phyloP scores from a whole-genome alignment of 768 basidiomycete species.

The Pilatotrama ljubarskyi region DNA sequence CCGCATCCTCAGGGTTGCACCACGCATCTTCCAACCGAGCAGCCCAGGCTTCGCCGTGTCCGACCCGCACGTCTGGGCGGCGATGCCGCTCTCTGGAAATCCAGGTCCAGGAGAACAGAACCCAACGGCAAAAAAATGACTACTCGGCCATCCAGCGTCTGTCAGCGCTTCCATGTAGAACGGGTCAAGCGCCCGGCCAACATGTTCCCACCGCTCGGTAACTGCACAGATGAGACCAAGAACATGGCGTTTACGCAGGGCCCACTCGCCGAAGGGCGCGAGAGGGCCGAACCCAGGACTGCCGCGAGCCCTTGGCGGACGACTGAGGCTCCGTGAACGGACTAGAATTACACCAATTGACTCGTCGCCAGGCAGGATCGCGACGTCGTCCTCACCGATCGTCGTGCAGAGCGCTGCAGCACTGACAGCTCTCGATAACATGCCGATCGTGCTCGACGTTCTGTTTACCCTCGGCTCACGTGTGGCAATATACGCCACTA shows the following conservation, averaged over 20 bases:
- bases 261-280: background rate
- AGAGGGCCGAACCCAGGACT: background rate
- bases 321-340: background rate
- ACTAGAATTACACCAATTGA: background rate
- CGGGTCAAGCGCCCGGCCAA: background rate
- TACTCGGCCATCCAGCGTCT: background rate
- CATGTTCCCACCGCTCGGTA: background rate
- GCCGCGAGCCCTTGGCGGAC: background rate
- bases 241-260: background rate
- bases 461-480: slow-evolving; percentile 10
- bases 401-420: background rate
- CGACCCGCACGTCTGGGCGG: background rate
- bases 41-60: background rate
- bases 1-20: background rate
- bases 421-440: slow-evolving; percentile 3
- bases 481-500: slow-evolving; percentile 16
- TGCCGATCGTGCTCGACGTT: slow-evolving; percentile 6
- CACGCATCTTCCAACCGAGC: background rate
- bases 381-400: slow-evolving; percentile 2
- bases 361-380: background rate
- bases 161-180: slow-evolving; percentile 1
- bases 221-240: background rate
- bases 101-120: slow-evolving; percentile 1
- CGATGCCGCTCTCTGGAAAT: slow-evolving; percentile 6
- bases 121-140: slow-evolving; percentile 7